Evolutionary conservation across 768 basidiomycete genomes (phyloP).

Genomic region (Lyophyllum shimeji): DNA sequence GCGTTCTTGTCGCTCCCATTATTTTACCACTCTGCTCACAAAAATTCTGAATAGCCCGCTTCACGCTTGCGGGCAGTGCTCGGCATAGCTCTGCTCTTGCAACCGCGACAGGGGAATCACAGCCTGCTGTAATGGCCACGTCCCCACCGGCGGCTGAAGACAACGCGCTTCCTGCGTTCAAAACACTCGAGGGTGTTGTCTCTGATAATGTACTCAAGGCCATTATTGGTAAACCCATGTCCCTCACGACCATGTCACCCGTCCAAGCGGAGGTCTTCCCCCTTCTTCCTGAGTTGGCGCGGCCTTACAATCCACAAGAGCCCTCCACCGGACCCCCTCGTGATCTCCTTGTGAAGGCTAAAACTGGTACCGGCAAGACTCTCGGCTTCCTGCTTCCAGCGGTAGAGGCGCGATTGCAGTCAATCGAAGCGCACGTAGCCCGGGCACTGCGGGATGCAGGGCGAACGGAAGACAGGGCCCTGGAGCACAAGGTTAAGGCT

Average conservation of each 20-base stretch:
- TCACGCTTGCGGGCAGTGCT: neutral
- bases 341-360: conserved; percentile 85
- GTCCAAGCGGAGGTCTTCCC: conserved; percentile 82
- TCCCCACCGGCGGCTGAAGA: conserved; percentile 2
- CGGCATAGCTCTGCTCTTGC: conserved; percentile 15
- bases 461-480: conserved; percentile 25
- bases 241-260: conserved; percentile 68
- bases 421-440: conserved; percentile 45
- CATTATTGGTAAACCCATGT: conserved; percentile 63
- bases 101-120: conserved; percentile 1
- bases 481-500: conserved; percentile 29
- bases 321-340: conserved; percentile 32
- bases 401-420: conserved; percentile 69
- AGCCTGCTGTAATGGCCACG: neutral
- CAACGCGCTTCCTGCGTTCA: conserved; percentile 30
- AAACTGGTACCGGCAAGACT: conserved; percentile 90
- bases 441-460: conserved; percentile 44
- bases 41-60: neutral
- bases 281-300: conserved; percentile 68
- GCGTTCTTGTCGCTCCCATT: conserved; percentile 4
- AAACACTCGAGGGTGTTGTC: conserved; percentile 36
- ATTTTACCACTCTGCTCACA: neutral
- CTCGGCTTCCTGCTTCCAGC: conserved; percentile 87
- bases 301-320: conserved; percentile 43
- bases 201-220: conserved; percentile 50